Conservation (phyloP, 2,329 filamentous ascomycete genomes). For the Aphanoascus verrucosus region DNA sequence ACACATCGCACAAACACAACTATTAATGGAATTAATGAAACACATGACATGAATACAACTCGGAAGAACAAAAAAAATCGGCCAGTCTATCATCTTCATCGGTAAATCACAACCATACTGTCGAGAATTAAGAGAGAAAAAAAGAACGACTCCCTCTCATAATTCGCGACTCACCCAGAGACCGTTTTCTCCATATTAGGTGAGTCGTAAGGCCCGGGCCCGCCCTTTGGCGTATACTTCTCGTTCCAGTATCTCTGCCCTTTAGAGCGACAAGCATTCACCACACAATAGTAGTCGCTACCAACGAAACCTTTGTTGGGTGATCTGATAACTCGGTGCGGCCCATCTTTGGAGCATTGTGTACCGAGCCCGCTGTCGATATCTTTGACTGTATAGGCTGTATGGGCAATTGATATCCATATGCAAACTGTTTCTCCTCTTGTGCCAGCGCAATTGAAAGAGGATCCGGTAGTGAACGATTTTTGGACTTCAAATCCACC, state of each 20-base stretch:
- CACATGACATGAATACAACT: too few relatives aligned
- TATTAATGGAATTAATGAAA: not conserved
- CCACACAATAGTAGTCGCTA: not conserved
- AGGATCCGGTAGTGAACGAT: not conserved
- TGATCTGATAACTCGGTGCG: not conserved
- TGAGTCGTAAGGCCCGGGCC: not conserved
- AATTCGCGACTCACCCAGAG: too few relatives aligned
- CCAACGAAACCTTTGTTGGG: not conserved
- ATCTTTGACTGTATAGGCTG: not conserved
- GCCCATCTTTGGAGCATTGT: not conserved
- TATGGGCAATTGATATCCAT: slow-evolving; percentile 2
- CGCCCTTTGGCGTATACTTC: not conserved
- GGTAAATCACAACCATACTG: too few relatives aligned
- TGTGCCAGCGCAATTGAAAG: not conserved
- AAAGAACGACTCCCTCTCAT: too few relatives aligned
- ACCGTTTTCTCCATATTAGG: too few relatives aligned
- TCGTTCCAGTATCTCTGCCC: not conserved
- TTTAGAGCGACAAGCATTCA: not conserved
- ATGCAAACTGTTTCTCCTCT: not conserved
- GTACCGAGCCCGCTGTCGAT: not conserved
- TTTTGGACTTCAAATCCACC: not conserved
- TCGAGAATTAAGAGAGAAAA: too few relatives aligned
- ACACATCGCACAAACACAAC: not conserved
- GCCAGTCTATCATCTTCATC: too few relatives aligned
- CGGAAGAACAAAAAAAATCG: too few relatives aligned